Evolutionary conservation across 495 filamentous ascomycete genomes (phyloP).

Genomic region (Geopyxis carbonaria): DNA sequence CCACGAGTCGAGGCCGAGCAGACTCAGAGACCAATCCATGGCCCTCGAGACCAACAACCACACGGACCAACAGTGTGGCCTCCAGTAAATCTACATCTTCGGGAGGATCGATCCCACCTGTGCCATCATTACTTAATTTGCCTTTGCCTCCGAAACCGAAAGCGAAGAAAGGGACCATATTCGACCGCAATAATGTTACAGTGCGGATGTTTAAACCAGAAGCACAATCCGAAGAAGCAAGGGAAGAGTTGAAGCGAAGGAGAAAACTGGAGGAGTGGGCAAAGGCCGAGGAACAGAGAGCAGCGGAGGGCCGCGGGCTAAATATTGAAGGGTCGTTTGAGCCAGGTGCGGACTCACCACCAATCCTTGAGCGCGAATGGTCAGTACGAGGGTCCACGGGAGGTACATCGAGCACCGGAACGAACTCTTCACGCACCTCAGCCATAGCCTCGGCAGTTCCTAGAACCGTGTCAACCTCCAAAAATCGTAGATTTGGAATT

Average conservation of each 20-base stretch:
- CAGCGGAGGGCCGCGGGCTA: too few species aligned
- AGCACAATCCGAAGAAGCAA: conserved; percentile 9
- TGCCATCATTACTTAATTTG: background rate
- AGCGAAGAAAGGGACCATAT: conserved; percentile 17
- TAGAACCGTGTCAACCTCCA: too few species aligned
- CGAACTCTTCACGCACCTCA: too few species aligned
- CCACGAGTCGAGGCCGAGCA: background rate
- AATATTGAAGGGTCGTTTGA: too few species aligned
- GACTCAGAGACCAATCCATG: conserved; percentile 1
- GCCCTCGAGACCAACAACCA: background rate
- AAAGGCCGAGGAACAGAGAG: too few species aligned
- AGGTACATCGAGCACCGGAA: too few species aligned
- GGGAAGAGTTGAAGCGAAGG: conserved; percentile 4
- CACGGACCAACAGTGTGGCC: conserved; percentile 3
- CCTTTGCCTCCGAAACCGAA: conserved; percentile 4
- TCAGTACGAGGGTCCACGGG: too few species aligned
- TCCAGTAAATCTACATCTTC: background rate
- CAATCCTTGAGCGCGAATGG: too few species aligned
- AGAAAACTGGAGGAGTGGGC: conserved; percentile 5
- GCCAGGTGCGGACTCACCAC: too few species aligned
- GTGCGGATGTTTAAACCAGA: conserved; percentile 15
- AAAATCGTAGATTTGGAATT: too few species aligned
- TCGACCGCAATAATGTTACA: conserved; percentile 16
- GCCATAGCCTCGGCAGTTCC: too few species aligned
- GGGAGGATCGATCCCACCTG: background rate